phyloP scores from a whole-genome alignment of 2,329 filamentous ascomycete genomes.

The Cladosporium phlei region DNA sequence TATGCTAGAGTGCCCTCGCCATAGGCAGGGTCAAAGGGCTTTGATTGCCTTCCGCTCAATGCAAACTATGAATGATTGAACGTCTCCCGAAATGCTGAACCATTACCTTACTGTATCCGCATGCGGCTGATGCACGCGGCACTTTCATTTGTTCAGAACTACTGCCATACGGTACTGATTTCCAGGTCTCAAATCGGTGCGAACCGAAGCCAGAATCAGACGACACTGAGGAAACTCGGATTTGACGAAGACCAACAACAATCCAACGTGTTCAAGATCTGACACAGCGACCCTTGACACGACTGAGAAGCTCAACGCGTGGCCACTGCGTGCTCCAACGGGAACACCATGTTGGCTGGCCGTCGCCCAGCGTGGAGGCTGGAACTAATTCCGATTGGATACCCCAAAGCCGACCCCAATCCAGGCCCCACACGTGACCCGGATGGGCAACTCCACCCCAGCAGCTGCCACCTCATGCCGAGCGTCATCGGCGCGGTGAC shows the following conservation, averaged over 20 bases:
- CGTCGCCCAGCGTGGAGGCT: no score
- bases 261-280: constrained; percentile 6
- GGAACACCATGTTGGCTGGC: constrained; percentile 6
- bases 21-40: constrained; percentile 27
- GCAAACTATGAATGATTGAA: constrained; percentile 14
- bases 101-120: background rate
- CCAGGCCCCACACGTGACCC: constrained; percentile 4
- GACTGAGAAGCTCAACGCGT: background rate
- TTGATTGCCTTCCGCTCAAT: constrained; percentile 15
- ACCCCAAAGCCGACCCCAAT: constrained; percentile 3
- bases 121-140: background rate
- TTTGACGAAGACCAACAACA: background rate
- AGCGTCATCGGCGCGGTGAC: constrained; percentile 12
- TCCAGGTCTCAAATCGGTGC: no score
- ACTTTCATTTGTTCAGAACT: constrained; percentile 1
- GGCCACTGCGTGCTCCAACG: constrained; percentile 3
- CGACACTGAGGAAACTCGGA: background rate
- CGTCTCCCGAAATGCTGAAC: constrained; percentile 6
- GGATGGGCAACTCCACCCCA: background rate
- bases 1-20: constrained; percentile 29
- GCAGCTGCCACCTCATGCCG: constrained; percentile 13
- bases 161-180: background rate
- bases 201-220: background rate
- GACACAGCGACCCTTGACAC: background rate
- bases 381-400: constrained; percentile 10